Conservation (phyloP, 2,329 filamentous ascomycete species). For the Phialocephala sp. region DNA sequence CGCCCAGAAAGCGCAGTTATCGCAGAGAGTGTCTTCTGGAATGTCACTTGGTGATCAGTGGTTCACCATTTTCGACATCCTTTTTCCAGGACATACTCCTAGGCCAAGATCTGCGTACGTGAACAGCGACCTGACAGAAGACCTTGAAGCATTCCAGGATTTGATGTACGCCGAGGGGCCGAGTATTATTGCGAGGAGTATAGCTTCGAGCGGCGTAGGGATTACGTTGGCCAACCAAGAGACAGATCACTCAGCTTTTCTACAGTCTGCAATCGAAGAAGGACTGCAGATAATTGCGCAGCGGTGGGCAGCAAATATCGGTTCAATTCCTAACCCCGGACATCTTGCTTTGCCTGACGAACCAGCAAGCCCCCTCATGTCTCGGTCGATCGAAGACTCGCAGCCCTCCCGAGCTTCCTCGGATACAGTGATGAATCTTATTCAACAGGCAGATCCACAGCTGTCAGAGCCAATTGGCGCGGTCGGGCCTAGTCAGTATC, state of each 20-base stretch:
- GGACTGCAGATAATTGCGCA: constrained; percentile 4
- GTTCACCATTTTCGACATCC: constrained; percentile 16
- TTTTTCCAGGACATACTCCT: constrained; percentile 10
- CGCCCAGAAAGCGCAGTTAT: constrained; percentile 11
- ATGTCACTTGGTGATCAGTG: constrained; percentile 13
- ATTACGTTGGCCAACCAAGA: background rate
- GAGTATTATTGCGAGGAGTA: background rate
- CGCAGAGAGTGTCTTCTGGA: constrained; percentile 11
- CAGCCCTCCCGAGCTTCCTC: no score
- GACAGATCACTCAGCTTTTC: constrained; percentile 2
- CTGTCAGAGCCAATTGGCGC: no score
- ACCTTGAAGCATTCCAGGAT: constrained; percentile 10
- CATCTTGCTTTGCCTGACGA: no score
- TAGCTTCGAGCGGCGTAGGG: constrained; percentile 7
- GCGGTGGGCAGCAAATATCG: constrained; percentile 12
- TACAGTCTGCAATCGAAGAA: constrained; percentile 8
- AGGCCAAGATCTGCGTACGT: constrained; percentile 14
- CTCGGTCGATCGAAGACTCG: no score
- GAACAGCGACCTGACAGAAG: constrained; percentile 6
- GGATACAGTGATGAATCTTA: no score
- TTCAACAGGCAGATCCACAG: no score
- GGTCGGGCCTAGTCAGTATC: no score
- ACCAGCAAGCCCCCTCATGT: no score
- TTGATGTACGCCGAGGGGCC: constrained; percentile 11
- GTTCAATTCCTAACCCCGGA: background rate